These are phyloP conservation scores for Fusarium tjaetaba DNA, from an alignment of 2,329 filamentous ascomycete genomes.

Conservation along the genomic window DNA sequence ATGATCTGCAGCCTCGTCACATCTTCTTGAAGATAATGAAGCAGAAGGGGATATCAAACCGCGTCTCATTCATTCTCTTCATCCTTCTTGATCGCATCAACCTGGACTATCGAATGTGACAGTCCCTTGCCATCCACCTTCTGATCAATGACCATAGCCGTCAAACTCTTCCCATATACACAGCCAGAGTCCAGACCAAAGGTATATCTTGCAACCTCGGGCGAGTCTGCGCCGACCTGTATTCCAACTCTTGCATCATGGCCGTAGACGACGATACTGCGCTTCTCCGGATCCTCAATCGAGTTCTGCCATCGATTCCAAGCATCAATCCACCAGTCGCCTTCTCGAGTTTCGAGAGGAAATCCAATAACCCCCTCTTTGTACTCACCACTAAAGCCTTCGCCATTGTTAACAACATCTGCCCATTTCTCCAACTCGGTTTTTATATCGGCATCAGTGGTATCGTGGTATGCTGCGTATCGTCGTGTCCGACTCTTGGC, in stretches of 20 bases:
- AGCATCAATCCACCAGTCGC: conserved; percentile 26
- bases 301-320: conserved; percentile 33
- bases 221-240: conserved; percentile 43
- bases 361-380: neutral
- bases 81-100: neutral
- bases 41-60: neutral
- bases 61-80: neutral
- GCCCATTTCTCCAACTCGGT: neutral
- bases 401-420: neutral
- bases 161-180: conserved; percentile 64
- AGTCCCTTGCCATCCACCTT: neutral
- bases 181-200: conserved; percentile 87
- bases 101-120: conserved; percentile 24
- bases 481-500: conserved; percentile 20
- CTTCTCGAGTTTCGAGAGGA: conserved; percentile 28
- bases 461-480: neutral
- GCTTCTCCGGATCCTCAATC: conserved; percentile 29
- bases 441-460: neutral
- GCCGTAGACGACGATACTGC: conserved; percentile 79
- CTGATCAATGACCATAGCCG: conserved; percentile 24
- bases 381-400: neutral
- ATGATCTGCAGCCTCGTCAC: neutral
- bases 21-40: too few species aligned
- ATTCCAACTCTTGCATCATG: conserved; percentile 81
- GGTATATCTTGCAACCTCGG: conserved; percentile 62